A percentile compares a stretch with the other conserved stretches of the same genome.
Evolutionary conservation across 140 eudicot species (phyloP).

Genomic region (Senecio squalidus): DNA sequence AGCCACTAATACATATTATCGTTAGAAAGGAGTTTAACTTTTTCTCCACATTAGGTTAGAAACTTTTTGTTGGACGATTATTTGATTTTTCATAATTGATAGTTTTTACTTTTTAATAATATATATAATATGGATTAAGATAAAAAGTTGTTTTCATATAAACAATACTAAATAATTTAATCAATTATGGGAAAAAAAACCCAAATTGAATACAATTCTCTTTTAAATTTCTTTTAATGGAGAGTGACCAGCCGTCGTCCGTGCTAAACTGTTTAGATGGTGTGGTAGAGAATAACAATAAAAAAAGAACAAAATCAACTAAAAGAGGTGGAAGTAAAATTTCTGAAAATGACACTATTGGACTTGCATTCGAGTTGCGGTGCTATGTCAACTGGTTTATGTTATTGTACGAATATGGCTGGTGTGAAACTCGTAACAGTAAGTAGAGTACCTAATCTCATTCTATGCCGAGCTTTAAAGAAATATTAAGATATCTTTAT

Average conservation of each 20-base stretch:
- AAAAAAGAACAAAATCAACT: slow-evolving; percentile 4
- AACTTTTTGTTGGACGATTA: no score
- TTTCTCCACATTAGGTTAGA: no score
- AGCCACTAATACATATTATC: no score
- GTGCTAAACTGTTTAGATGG: slow-evolving; percentile 23
- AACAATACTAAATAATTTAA: no score
- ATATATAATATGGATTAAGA: no score
- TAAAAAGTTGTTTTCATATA: no score
- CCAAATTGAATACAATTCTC: no score
- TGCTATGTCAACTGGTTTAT: slow-evolving; percentile 93
- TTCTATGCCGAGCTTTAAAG: neutral
- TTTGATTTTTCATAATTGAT: no score
- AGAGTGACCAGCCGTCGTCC: slow-evolving; percentile 31
- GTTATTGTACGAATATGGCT: slow-evolving; percentile 53
- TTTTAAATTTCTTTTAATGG: neutral
- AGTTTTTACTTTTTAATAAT: no score
- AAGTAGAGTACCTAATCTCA: slow-evolving; percentile 15
- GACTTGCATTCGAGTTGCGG: slow-evolving; percentile 92
- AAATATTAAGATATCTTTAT: neutral
- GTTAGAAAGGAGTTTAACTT: no score
- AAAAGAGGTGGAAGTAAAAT: neutral
- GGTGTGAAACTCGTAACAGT: slow-evolving; percentile 69
- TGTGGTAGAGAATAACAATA: slow-evolving; percentile 7
- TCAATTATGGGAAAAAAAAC: no score
- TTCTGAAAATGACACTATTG: slow-evolving; percentile 33